Base-by-base conservation (phyloP, 306 rosid species). In the Cicer pinnatifidum region DNA sequence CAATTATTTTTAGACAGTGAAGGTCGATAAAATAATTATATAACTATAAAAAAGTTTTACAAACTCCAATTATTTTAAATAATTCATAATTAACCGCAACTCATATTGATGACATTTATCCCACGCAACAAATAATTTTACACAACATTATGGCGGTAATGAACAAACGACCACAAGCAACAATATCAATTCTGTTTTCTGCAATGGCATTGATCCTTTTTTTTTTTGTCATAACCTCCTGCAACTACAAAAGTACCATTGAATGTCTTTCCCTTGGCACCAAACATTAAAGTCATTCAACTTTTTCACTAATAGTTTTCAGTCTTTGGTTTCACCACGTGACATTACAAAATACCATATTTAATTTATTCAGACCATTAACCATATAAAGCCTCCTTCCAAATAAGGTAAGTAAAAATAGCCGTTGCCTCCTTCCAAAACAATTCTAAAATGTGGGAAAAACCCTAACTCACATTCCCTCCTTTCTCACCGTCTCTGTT, bases 341-440 rank as follows among this genome's bases (percentile, higher is more conserved):
- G 73, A 69, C 73, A 69, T 15, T 69, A 69, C 54, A 69, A 10
- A 50, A 69, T 69, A 15, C 37, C 37, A 13, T 33, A 69, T 35
- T 50, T 69, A 51, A 17, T 17, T 17, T 17, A 17, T 50, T 69
- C 10, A 69, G 73, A 45, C 61, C 73, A 50, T 69, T 48, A 50
- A 23, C 73, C 46, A 69, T 69, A 15, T 69, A 69, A 48, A 69
- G 47, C 6, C 73, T 60, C 9, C 17, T 17, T 17, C 17, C 17
- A 17, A 23, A 16, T 7, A 37, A 23, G 3, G 28, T 23, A 74
- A 39, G 15, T 40, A 16, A 40, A 64, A 52, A 11, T 44, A 77
- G 71, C 81, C 81, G 76, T 77, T 77, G 76, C 62, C 63, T 60
- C 70, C 13, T 0, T 63, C 70, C 10, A 51, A 41, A 41, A 20